A percentile compares a stretch with the other conserved stretches of the same genome.
Evolutionary conservation across 495 filamentous ascomycete species (phyloP).

Genomic region (Podospora comata): DNA sequence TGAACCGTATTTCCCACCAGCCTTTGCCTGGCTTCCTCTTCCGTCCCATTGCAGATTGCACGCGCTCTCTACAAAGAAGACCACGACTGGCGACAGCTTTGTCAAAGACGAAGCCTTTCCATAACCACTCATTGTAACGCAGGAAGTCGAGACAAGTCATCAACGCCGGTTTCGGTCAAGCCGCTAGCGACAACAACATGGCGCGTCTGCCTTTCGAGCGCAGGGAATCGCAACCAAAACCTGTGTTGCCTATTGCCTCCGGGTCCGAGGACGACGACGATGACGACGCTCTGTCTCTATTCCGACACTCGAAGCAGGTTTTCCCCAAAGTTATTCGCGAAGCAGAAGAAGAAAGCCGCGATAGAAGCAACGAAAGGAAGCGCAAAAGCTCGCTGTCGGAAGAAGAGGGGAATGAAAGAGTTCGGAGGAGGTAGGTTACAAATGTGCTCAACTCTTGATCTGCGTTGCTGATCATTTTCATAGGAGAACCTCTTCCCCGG

Average conservation of each 20-base stretch:
- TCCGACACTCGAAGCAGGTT: constrained; percentile 62
- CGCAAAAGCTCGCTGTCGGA: constrained; percentile 11
- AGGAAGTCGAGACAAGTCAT: neutral
- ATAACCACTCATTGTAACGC: neutral
- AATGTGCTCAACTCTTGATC: neutral
- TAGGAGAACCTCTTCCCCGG: neutral
- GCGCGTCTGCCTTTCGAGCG: constrained; percentile 41
- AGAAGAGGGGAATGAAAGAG: constrained; percentile 25
- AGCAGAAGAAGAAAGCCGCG: constrained; percentile 41
- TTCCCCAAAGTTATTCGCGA: constrained; percentile 60
- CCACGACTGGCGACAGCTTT: neutral
- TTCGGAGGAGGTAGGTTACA: neutral
- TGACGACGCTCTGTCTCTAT: constrained; percentile 55
- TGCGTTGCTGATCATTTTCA: neutral
- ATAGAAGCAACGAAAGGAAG: constrained; percentile 15
- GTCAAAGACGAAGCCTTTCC: neutral
- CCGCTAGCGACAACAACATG: neutral
- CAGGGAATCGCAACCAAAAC: constrained; percentile 1
- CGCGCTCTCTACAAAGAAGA: neutral
- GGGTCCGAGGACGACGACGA: constrained; percentile 29
- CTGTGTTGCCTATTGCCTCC: neutral
- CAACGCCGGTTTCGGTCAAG: neutral
- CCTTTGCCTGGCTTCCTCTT: neutral
- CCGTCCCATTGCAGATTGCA: neutral
- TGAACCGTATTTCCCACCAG: neutral